Evolutionary conservation across 306 rosid species (phyloP).

Genomic region (Aeschynomene evenia): DNA sequence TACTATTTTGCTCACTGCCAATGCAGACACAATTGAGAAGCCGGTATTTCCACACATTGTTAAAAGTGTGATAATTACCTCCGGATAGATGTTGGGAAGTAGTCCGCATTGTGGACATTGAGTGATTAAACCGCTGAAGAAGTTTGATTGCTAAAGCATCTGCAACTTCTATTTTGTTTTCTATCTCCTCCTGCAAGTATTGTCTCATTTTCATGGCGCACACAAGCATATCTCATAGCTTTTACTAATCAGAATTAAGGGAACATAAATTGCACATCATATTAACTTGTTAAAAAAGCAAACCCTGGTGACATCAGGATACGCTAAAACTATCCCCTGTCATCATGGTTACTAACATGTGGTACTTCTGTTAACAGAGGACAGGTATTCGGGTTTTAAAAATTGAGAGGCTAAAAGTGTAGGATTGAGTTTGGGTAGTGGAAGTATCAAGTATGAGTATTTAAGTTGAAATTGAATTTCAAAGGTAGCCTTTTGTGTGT

Average conservation of each 20-base stretch:
- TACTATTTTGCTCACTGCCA: background rate
- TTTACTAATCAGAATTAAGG: background rate
- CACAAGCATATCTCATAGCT: background rate
- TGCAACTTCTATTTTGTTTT: conserved; percentile 74
- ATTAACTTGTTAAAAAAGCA: background rate
- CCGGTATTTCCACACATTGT: background rate
- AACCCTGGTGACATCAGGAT: background rate
- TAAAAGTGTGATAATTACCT: conserved; percentile 50
- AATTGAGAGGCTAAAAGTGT: background rate
- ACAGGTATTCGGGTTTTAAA: background rate
- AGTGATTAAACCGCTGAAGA: conserved; percentile 75
- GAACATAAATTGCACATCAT: conserved; percentile 1
- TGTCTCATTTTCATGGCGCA: conserved; percentile 19
- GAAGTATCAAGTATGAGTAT: background rate
- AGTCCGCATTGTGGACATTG: conserved; percentile 73
- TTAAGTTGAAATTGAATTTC: background rate
- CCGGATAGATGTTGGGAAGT: conserved; percentile 84
- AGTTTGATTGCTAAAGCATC: conserved; percentile 88
- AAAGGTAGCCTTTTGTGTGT: background rate
- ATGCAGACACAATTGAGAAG: background rate
- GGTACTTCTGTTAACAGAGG: background rate
- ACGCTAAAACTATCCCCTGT: background rate
- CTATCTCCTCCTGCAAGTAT: conserved; percentile 77
- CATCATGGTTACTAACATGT: background rate
- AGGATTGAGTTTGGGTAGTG: background rate